Percentiles rank a stretch among this genome's conserved stretches.
Evolutionary conservation across 345 rosid species (phyloP).

Genomic region (Dipteronia dyeriana): DNA sequence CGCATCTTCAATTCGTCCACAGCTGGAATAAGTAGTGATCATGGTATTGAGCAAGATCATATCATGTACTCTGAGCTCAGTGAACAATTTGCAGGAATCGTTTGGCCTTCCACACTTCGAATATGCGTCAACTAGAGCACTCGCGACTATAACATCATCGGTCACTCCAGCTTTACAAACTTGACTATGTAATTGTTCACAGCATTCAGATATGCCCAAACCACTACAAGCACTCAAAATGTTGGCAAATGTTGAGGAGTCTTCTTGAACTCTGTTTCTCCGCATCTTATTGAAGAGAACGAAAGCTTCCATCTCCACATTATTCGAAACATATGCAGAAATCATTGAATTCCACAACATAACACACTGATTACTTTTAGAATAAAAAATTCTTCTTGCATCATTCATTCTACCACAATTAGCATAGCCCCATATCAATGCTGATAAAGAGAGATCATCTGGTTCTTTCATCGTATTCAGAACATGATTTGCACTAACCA

Average conservation of each 20-base stretch:
- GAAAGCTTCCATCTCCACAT: constrained; percentile 59
- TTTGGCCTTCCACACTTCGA: constrained; percentile 56
- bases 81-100: constrained; percentile 69
- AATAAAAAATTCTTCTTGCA: constrained; percentile 53
- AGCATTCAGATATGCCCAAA: constrained; percentile 27
- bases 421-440: constrained; percentile 75
- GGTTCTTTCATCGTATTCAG: constrained; percentile 47
- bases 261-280: constrained; percentile 36
- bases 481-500: constrained; percentile 50
- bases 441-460: constrained; percentile 77
- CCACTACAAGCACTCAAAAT: constrained; percentile 57
- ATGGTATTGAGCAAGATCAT: constrained; percentile 75
- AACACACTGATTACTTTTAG: constrained; percentile 38
- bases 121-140: constrained; percentile 53
- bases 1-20: constrained; percentile 77
- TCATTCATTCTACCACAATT: constrained; percentile 54
- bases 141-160: constrained; percentile 36
- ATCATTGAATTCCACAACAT: constrained; percentile 83
- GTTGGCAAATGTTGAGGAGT: constrained; percentile 54
- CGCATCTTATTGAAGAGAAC: constrained; percentile 60
- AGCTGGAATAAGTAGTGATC: constrained; percentile 71
- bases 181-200: constrained; percentile 51
- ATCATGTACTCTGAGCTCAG: constrained; percentile 59
- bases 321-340: constrained; percentile 63
- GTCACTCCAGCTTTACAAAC: constrained; percentile 53